Conservation (phyloP, 495 filamentous ascomycete genomes). For the Penicillium samsonianum region DNA sequence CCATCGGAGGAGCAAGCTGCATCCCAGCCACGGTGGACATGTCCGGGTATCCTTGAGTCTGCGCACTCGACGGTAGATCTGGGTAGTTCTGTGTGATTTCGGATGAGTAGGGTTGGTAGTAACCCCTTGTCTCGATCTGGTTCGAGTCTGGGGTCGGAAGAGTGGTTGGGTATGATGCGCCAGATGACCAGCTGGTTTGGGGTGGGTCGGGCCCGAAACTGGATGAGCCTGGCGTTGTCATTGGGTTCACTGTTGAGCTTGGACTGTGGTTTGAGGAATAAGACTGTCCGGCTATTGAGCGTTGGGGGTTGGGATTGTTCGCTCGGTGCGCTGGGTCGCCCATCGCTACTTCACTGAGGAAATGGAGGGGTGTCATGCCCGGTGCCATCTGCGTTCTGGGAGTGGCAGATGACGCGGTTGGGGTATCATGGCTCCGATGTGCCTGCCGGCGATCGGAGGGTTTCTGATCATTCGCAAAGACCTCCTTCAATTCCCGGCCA, state of each 20-base stretch:
- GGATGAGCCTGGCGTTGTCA: background rate
- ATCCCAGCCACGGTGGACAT: conserved; percentile 17
- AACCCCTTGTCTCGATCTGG: conserved; percentile 5
- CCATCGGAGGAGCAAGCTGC: conserved; percentile 20
- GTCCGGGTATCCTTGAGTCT: conserved; percentile 17
- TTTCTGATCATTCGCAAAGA: conserved; percentile 20
- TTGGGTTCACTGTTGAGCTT: conserved; percentile 5
- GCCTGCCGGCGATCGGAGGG: conserved; percentile 8
- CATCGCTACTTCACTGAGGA: conserved; percentile 70
- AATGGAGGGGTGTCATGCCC: conserved; percentile 57
- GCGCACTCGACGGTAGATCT: background rate
- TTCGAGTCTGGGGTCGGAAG: conserved; percentile 11
- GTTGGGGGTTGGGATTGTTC: background rate
- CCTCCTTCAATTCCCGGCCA: conserved; percentile 29
- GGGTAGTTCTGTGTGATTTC: conserved; percentile 12
- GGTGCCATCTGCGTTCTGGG: conserved; percentile 24
- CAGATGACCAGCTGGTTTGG: conserved; percentile 6
- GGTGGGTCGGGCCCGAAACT: conserved; percentile 3
- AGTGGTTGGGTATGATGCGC: background rate
- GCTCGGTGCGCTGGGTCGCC: conserved; percentile 42
- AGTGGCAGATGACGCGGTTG: conserved; percentile 8
- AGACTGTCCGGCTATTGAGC: conserved; percentile 12
- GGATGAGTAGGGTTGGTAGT: conserved; percentile 20
- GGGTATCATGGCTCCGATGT: conserved; percentile 7
- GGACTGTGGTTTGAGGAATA: conserved; percentile 17